phyloP scores from a whole-genome alignment of 164 flowering plant genomes.

The Stephania cephalantha region DNA sequence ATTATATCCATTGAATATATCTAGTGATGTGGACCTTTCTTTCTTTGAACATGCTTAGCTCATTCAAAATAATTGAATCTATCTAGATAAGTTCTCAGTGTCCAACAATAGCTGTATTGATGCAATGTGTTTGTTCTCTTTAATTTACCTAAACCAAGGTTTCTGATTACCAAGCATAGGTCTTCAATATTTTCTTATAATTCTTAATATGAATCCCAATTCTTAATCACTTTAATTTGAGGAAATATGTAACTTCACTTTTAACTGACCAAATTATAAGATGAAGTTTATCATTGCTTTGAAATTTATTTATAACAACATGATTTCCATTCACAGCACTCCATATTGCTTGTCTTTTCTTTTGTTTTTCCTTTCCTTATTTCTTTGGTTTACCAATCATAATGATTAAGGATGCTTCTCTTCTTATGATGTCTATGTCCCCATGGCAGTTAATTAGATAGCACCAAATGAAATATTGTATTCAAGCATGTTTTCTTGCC shows the following conservation, averaged over 20 bases:
- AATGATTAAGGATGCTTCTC: neutral
- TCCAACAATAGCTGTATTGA: neutral
- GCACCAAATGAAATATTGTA: neutral
- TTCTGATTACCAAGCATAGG: neutral
- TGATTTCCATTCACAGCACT: no score
- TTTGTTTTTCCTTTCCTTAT: neutral
- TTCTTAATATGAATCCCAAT: neutral
- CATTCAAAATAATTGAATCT: neutral
- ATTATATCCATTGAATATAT: neutral
- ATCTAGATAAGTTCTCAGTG: neutral
- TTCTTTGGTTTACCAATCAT: neutral
- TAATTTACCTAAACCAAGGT: neutral
- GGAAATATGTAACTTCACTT: neutral
- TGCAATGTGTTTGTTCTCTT: neutral
- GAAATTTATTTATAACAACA: neutral
- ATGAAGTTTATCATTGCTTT: neutral
- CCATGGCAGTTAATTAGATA: neutral
- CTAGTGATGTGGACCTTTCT: neutral
- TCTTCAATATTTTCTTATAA: neutral
- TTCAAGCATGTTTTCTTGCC: neutral
- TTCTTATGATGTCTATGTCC: neutral
- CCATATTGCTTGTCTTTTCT: neutral
- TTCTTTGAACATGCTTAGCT: neutral
- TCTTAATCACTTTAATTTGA: neutral
- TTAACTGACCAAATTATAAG: neutral